phyloP scores from a whole-genome alignment of 1,284 basidiomycete species.

The Cryptococcus sp. region DNA sequence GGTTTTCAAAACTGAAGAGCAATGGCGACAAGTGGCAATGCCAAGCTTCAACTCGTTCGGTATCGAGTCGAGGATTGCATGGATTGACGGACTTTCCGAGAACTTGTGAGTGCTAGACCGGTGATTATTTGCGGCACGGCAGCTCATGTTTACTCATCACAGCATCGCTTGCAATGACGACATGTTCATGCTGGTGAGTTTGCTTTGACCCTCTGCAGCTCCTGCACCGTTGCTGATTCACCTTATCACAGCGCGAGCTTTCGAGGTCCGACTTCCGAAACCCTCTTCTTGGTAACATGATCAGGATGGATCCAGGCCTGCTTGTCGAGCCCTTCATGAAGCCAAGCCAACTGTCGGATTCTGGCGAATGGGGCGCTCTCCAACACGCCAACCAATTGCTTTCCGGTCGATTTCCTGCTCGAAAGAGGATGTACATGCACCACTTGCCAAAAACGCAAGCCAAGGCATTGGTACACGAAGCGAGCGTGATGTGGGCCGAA shows the following conservation, averaged over 20 bases:
- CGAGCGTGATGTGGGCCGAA: constrained; percentile 38
- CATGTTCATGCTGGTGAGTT: constrained; percentile 42
- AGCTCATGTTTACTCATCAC: background rate
- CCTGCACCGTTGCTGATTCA: constrained; percentile 1
- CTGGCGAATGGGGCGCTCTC: constrained; percentile 48
- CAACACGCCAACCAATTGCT: constrained; percentile 38
- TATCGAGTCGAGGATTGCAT: constrained; percentile 40
- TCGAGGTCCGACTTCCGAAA: constrained; percentile 39
- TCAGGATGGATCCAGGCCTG: constrained; percentile 38
- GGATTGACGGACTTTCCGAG: constrained; percentile 36
- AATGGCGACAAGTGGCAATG: constrained; percentile 33
- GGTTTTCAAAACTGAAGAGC: constrained; percentile 23
- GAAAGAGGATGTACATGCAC: constrained; percentile 36
- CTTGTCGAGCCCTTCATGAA: constrained; percentile 26
- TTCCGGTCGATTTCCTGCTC: constrained; percentile 32
- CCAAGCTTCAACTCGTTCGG: constrained; percentile 47
- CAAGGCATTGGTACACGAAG: constrained; percentile 33
- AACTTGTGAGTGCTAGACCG: constrained; percentile 37
- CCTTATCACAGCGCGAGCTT: constrained; percentile 14
- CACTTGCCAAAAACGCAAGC: constrained; percentile 44
- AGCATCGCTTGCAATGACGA: constrained; percentile 47
- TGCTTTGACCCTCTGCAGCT: no score
- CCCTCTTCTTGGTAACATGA: constrained; percentile 37
- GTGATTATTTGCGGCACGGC: background rate
- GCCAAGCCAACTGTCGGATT: constrained; percentile 21